A percentile compares a stretch with the other conserved stretches of the same genome.
Evolutionary conservation across 352 stramenopile species (phyloP).

Genomic region (Bremia lactucae): DNA sequence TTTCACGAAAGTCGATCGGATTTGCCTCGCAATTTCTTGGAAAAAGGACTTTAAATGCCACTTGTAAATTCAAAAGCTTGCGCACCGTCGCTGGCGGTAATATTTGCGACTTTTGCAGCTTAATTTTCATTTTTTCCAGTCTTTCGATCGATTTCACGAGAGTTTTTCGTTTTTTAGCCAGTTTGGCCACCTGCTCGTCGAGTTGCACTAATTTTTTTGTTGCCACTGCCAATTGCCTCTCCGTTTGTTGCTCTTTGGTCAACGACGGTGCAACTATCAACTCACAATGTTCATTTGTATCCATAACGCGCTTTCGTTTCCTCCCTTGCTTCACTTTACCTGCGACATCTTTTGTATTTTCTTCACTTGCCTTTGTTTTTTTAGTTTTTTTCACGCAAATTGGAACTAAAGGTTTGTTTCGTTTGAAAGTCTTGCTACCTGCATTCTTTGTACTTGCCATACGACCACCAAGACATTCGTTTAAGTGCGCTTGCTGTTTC

Average conservation of each 20-base stretch:
- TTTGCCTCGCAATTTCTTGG: constrained; percentile 8
- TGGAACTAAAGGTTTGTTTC: constrained; percentile 10
- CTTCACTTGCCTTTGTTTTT: constrained; percentile 8
- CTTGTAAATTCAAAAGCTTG: constrained; percentile 15
- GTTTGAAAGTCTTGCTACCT: constrained; percentile 13
- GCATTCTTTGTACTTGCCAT: background rate
- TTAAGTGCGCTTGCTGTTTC: constrained; percentile 23
- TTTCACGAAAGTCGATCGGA: background rate
- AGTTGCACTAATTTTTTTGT: constrained; percentile 36
- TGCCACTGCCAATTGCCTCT: constrained; percentile 32
- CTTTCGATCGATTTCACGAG: constrained; percentile 38
- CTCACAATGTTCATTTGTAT: constrained; percentile 12
- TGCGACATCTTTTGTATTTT: no score
- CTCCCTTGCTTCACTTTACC: constrained; percentile 22
- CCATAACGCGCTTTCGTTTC: constrained; percentile 18
- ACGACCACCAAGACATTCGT: constrained; percentile 26
- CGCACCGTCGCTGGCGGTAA: constrained; percentile 20
- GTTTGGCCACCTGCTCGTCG: constrained; percentile 33
- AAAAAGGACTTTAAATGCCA: constrained; percentile 21
- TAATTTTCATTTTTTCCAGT: constrained; percentile 38
- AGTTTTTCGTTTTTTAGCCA: constrained; percentile 29
- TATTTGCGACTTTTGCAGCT: constrained; percentile 33
- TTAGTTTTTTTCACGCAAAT: constrained; percentile 9
- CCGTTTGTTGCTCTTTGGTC: constrained; percentile 28
- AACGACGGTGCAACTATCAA: constrained; percentile 30